phyloP scores from a whole-genome alignment of 495 filamentous ascomycete genomes.

The Penicillium canescens region DNA sequence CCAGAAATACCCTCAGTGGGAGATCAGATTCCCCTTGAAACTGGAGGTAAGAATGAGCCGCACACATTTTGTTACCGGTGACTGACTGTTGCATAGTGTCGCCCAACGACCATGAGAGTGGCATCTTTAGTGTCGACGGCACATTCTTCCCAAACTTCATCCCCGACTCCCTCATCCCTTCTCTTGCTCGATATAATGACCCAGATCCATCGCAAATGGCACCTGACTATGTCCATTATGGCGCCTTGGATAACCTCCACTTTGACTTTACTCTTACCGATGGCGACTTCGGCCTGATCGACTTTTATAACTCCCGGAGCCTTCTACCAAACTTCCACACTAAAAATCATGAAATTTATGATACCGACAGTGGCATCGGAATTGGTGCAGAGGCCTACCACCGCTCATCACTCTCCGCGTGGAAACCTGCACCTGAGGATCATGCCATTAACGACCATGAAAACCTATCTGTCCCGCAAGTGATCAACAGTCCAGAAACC shows the following conservation, averaged over 20 bases:
- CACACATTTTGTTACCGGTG: background rate
- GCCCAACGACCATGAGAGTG: constrained; percentile 33
- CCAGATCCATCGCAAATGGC: constrained; percentile 22
- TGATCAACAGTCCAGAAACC: constrained; percentile 31
- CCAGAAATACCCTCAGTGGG: background rate
- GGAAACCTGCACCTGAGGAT: constrained; percentile 52
- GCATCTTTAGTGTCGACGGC: constrained; percentile 34
- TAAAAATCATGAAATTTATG: constrained; percentile 10
- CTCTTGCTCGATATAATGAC: constrained; percentile 28
- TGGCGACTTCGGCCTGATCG: constrained; percentile 58
- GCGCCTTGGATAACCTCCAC: constrained; percentile 43
- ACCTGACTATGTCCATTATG: constrained; percentile 28
- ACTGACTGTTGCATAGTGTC: constrained; percentile 18
- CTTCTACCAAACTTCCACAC: constrained; percentile 21
- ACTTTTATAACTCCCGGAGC: constrained; percentile 54
- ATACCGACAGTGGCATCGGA: constrained; percentile 28
- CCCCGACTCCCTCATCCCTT: constrained; percentile 33
- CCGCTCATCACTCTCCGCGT: constrained; percentile 53
- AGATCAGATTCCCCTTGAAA: constrained; percentile 13
- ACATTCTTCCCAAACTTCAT: constrained; percentile 38
- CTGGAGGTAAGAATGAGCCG: constrained; percentile 17
- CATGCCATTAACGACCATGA: constrained; percentile 52
- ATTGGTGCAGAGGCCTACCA: constrained; percentile 40
- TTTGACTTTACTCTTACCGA: constrained; percentile 60
- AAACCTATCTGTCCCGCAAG: constrained; percentile 51